These are phyloP conservation scores for Zymoseptoria passerinii DNA, from an alignment of 2,329 filamentous ascomycete species.

Conservation along the genomic window DNA sequence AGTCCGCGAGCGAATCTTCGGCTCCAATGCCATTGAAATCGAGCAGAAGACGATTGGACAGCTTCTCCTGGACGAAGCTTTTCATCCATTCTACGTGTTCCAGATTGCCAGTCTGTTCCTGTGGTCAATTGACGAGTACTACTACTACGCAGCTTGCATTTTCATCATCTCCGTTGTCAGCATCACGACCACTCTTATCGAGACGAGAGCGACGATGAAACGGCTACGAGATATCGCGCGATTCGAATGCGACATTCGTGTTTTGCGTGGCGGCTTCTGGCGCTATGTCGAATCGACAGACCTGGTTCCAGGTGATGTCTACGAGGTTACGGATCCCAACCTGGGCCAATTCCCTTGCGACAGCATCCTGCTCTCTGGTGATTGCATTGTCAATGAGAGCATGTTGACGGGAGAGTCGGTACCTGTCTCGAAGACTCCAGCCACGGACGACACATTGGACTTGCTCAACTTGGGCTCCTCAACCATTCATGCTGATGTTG, in stretches of 20 bases:
- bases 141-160: conserved; percentile 94
- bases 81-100: conserved; percentile 98
- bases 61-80: conserved; percentile 84
- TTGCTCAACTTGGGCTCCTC: conserved; percentile 70
- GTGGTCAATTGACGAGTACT: conserved; percentile 94
- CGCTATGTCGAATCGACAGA: conserved; percentile 77
- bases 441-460: conserved; percentile 69
- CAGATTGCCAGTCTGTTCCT: conserved; percentile 89
- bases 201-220: conserved; percentile 87
- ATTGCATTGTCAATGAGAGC: conserved; percentile 98
- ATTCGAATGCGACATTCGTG: conserved; percentile 91
- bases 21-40: conserved; percentile 84
- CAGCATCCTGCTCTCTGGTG: conserved; percentile 80
- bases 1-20: conserved; percentile 76
- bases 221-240: conserved; percentile 82
- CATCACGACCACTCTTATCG: conserved; percentile 79
- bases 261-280: conserved; percentile 93
- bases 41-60: conserved; percentile 78
- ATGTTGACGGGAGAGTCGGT: conserved; percentile 98
- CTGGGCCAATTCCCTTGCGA: conserved; percentile 85
- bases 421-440: conserved; percentile 84
- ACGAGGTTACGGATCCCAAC: conserved; percentile 90
- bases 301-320: conserved; percentile 89
- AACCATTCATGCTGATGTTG: conserved; percentile 72
- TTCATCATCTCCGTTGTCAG: conserved; percentile 91